Conservation (phyloP, 2,329 filamentous ascomycete genomes). For the Malbranchea zuffiana region DNA sequence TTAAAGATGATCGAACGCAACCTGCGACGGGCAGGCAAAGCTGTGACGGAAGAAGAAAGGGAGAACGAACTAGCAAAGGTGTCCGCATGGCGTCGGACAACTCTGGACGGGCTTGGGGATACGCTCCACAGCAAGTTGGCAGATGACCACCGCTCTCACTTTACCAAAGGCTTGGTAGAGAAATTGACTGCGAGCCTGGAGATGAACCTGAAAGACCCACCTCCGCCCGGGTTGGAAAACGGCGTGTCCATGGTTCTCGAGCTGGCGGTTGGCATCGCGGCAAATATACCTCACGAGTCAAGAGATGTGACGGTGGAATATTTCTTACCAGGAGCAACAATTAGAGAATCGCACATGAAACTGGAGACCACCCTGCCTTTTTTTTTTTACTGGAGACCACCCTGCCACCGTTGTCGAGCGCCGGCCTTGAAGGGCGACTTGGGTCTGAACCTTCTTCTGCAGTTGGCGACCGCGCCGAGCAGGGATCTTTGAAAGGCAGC, state of each 20-base stretch:
- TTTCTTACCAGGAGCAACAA: slow-evolving; percentile 61
- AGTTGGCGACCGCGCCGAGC: slow-evolving; percentile 13
- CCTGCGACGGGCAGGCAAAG: slow-evolving; percentile 63
- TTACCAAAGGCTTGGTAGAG: slow-evolving; percentile 59
- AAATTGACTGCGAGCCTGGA: slow-evolving; percentile 60
- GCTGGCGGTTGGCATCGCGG: slow-evolving; percentile 71
- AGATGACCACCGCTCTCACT: slow-evolving; percentile 52
- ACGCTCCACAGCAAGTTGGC: slow-evolving; percentile 55
- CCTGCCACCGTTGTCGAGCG: slow-evolving; percentile 50
- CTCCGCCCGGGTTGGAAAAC: slow-evolving; percentile 71
- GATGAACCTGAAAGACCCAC: slow-evolving; percentile 63
- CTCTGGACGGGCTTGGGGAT: slow-evolving; percentile 76
- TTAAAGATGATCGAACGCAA: slow-evolving; percentile 81
- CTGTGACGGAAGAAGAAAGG: slow-evolving; percentile 72
- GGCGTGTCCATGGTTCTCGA: slow-evolving; percentile 89
- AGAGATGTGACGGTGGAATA: slow-evolving; percentile 83
- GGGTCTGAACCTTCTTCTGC: slow-evolving; percentile 14
- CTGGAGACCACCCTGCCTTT: slow-evolving; percentile 59
- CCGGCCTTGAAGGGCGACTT: slow-evolving; percentile 18
- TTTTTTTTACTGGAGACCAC: slow-evolving; percentile 58
- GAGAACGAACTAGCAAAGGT: slow-evolving; percentile 80
- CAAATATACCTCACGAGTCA: slow-evolving; percentile 80
- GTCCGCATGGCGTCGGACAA: slow-evolving; percentile 85
- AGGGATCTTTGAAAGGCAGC: slow-evolving; percentile 16
- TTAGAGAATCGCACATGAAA: slow-evolving; percentile 72